Evolutionary conservation across 257 asterid species (phyloP), one percentile per base, ranked within the genome.

Genomic region (Solanum sejunctum): DNA sequence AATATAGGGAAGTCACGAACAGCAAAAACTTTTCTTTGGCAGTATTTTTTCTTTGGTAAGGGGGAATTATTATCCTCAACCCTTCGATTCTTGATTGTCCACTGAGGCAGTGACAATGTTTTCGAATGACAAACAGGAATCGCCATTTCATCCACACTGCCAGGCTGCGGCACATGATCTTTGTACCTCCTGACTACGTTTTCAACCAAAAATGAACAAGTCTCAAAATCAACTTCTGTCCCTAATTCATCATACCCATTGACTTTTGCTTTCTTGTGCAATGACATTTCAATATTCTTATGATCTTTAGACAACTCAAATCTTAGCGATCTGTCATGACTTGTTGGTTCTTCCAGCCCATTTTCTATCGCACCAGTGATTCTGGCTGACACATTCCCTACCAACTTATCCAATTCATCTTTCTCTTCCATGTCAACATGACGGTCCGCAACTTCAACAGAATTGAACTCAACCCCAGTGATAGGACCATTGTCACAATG

Each of bases 1-100:
- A 80, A 43, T 45, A 92, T 97, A 84, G 99, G 99, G 87, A 93
- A 95, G 88, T 92, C 91, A 70, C 97, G 98, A 77, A 84, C 85
- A 71, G 98, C 98, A 75, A 93, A 95, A 56, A 92, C 92, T 90
- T 93, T 92, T 92, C 97, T 91, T 60, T 78, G 80, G 52, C 86
- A 78, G 87, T 89, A 89, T 80, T 91, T 95, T 61, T 91, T 92
- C 88, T 88, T 92, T 45, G 86, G 88, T 88, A 88, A 87, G 41
- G 77, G 51, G 61, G 86, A 75, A 88, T 77, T 83, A 63, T 61
- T 84, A 23, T 87, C 89, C 78, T 63, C 75, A 80, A 83, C 84
- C 52, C 82, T 49, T 45, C 57, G 28, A 28, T 60, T 43, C 81
- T 45, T 73, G n/a, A 73, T 47, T 66, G 57, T 63, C 61, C 26